phyloP scores from a whole-genome alignment of 805 yeast species.

The Phaffomyces thermotolerans region DNA sequence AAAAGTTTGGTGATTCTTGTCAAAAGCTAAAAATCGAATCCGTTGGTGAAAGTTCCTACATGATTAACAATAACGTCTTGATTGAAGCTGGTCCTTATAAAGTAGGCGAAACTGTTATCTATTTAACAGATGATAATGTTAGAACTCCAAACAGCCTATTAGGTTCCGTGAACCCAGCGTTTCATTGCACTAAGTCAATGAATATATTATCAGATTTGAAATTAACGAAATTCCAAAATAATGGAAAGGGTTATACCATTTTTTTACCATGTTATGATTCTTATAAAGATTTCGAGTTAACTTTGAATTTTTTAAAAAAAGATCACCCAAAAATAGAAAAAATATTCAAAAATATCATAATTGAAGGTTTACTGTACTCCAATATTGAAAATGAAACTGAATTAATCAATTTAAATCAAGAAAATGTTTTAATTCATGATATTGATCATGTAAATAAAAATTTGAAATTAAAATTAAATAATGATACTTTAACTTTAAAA shows the following conservation, averaged over 20 bases:
- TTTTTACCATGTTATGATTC: conserved; percentile 72
- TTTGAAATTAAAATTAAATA: conserved; percentile 16
- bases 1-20: conserved; percentile 51
- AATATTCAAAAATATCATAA: conserved; percentile 50
- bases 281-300: conserved; percentile 60
- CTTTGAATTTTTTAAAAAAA: conserved; percentile 47
- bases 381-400: conserved; percentile 35
- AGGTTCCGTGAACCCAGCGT: conserved; percentile 55
- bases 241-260: conserved; percentile 60
- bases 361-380: conserved; percentile 61
- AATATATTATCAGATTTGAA: conserved; percentile 45
- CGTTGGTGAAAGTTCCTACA: conserved; percentile 24
- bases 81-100: conserved; percentile 37
- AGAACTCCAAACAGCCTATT: conserved; percentile 58
- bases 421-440: conserved; percentile 16
- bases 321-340: conserved; percentile 44
- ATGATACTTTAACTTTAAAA: conserved; percentile 18
- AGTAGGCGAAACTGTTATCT: conserved; percentile 63
- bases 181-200: conserved; percentile 59
- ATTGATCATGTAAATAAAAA: conserved; percentile 8
- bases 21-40: conserved; percentile 46
- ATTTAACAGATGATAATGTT: conserved; percentile 52
- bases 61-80: conserved; percentile 51
- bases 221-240: conserved; percentile 45
- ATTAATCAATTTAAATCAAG: conserved; percentile 27